Percentiles rank a stretch among this genome's conserved stretches.
phyloP scores from a whole-genome alignment of 139 green algal genomes.

The Coelastrella sp. region DNA sequence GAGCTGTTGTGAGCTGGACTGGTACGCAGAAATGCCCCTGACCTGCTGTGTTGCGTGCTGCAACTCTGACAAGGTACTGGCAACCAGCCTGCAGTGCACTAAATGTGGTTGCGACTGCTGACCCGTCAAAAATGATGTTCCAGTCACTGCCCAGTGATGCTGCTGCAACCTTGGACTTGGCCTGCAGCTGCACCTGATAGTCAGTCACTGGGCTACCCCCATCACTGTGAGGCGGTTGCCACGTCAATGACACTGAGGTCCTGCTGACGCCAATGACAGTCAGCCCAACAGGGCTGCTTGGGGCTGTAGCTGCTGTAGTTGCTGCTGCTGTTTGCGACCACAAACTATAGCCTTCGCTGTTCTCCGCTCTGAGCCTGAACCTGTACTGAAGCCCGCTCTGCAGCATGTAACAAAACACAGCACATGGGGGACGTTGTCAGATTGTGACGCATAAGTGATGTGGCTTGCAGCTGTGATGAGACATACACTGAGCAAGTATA shows the following conservation, averaged over 20 bases:
- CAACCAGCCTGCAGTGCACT: conserved; percentile 70
- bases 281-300: conserved; percentile 46
- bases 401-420: conserved; percentile 39
- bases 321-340: neutral
- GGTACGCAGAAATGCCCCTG: conserved; percentile 55
- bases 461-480: too few species aligned
- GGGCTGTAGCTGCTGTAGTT: conserved; percentile 53
- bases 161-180: conserved; percentile 60
- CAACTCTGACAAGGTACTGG: conserved; percentile 71
- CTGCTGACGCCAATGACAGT: conserved; percentile 49
- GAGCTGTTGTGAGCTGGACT: conserved; percentile 57
- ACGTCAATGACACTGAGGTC: conserved; percentile 67
- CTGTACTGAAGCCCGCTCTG: conserved; percentile 67
- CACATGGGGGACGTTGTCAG: too few species aligned
- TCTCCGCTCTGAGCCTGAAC: conserved; percentile 78
- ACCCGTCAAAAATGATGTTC: conserved; percentile 71
- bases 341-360: conserved; percentile 58
- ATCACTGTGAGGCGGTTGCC: conserved; percentile 62
- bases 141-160: conserved; percentile 69
- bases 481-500: too few species aligned
- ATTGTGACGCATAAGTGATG: too few species aligned
- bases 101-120: conserved; percentile 67
- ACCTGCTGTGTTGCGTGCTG: conserved; percentile 61
- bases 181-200: conserved; percentile 71
- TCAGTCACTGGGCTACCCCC: conserved; percentile 64